Percentiles rank a stretch among this genome's conserved stretches.
Evolutionary conservation across 2,329 filamentous ascomycete genomes (phyloP).

Genomic region (Neurospora crassa): DNA sequence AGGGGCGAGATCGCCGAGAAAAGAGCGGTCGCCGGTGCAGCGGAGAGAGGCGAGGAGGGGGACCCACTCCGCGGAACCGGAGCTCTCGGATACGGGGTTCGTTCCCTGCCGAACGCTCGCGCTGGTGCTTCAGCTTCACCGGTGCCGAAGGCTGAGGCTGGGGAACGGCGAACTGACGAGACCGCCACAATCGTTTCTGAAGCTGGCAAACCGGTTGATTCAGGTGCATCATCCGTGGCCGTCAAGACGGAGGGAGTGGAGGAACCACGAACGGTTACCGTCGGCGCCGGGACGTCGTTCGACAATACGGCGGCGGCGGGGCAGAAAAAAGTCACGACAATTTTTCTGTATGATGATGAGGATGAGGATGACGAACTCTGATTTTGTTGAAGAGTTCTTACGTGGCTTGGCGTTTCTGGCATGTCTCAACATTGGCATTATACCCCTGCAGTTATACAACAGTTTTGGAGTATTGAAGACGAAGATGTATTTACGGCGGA

Average conservation of each 20-base stretch:
- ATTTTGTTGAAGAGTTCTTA: not conserved
- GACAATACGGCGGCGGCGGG: not conserved
- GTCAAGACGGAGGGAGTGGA: not conserved
- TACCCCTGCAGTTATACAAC: not conserved
- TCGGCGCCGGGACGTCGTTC: not conserved
- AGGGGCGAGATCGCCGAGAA: slow-evolving; percentile 5
- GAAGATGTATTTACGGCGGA: not conserved
- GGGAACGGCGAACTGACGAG: not conserved
- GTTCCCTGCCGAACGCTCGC: not conserved
- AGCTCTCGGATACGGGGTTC: not conserved
- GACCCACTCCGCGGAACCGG: not conserved
- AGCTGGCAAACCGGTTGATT: not conserved
- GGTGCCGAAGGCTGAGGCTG: not conserved
- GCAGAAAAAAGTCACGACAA: not conserved
- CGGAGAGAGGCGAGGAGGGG: not conserved
- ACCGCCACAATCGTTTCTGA: not conserved
- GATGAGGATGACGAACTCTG: slow-evolving; percentile 5
- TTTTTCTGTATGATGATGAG: slow-evolving; percentile 4
- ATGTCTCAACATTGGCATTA: not conserved
- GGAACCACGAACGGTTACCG: not conserved
- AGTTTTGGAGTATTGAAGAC: not conserved
- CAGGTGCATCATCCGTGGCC: not conserved
- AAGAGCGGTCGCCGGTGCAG: not conserved
- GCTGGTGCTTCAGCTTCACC: not conserved
- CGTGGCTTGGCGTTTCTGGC: not conserved